Percentiles rank a stretch among this genome's conserved stretches.
Conservation (phyloP, 2,329 filamentous ascomycete species). For the Aspergillus alliaceus region DNA sequence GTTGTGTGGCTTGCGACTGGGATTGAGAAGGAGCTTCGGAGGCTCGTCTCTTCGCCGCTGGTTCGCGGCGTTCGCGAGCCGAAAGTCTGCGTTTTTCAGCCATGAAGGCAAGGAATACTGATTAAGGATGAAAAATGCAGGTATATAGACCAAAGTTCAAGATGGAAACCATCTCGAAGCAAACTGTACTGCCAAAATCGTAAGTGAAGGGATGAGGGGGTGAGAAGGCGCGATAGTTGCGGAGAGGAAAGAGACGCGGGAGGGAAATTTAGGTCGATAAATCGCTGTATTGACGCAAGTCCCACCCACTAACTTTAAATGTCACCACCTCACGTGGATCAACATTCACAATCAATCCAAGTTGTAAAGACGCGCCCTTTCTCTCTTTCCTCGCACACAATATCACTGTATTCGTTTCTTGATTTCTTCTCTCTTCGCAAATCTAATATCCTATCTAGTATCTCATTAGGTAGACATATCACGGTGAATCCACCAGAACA, state of each 20-base stretch:
- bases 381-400: too few species aligned
- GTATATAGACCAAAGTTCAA: not conserved
- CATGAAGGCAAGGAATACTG: constrained; percentile 24
- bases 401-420: too few species aligned
- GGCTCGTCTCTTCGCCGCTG: constrained; percentile 44
- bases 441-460: too few species aligned
- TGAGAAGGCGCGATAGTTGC: not conserved
- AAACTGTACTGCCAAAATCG: not conserved
- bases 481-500: too few species aligned
- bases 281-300: not conserved
- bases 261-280: not conserved
- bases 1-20: constrained; percentile 26
- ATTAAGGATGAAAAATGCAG: constrained; percentile 1
- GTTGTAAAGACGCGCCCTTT: too few species aligned
- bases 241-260: not conserved
- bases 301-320: too few species aligned
- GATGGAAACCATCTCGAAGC: constrained; percentile 8
- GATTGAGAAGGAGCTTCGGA: constrained; percentile 38
- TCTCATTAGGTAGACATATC: too few species aligned
- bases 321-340: too few species aligned
- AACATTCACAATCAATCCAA: too few species aligned
- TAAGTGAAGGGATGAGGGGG: not conserved
- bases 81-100: constrained; percentile 46
- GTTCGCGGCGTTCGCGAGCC: constrained; percentile 45
- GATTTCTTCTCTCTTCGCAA: too few species aligned